Conservation (phyloP, 2,329 filamentous ascomycete genomes). For the Neofusicoccum umdonicola region DNA sequence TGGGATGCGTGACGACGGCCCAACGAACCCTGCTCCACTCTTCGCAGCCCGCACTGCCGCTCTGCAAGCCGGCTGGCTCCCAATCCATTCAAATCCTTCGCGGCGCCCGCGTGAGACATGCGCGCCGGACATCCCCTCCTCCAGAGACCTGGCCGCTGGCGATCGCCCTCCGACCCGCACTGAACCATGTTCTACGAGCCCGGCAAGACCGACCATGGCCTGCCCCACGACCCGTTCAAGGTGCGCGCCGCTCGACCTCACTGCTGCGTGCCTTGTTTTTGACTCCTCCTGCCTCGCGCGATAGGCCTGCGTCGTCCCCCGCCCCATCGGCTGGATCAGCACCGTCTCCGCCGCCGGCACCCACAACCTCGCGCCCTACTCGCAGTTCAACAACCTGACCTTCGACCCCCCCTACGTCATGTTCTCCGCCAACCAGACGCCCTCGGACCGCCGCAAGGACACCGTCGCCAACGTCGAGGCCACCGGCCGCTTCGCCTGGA, state of each 20-base stretch:
- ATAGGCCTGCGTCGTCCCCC: constrained; percentile 57
- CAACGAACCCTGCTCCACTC: no score
- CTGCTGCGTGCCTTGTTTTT: no score
- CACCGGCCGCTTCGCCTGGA: constrained; percentile 59
- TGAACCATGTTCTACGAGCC: constrained; percentile 53
- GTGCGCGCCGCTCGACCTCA: constrained; percentile 25
- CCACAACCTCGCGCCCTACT: constrained; percentile 60
- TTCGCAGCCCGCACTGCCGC: no score
- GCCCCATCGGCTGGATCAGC: constrained; percentile 64
- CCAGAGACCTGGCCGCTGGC: no score
- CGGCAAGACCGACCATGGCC: constrained; percentile 51
- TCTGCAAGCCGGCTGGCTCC: no score
- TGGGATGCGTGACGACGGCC: no score
- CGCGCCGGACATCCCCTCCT: no score
- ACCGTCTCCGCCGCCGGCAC: constrained; percentile 48
- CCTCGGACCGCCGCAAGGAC: constrained; percentile 50
- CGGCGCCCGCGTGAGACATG: no score
- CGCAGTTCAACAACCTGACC: constrained; percentile 62
- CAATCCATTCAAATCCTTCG: no score
- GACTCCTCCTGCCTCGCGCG: background rate
- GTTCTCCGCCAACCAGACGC: constrained; percentile 59
- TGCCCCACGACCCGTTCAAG: constrained; percentile 58
- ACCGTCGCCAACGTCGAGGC: constrained; percentile 56
- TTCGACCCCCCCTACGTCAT: constrained; percentile 64
- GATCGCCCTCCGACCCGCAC: no score